Evolutionary conservation across 495 filamentous ascomycete species (phyloP).

Genomic region (Podospora bellae-mahoneyi): DNA sequence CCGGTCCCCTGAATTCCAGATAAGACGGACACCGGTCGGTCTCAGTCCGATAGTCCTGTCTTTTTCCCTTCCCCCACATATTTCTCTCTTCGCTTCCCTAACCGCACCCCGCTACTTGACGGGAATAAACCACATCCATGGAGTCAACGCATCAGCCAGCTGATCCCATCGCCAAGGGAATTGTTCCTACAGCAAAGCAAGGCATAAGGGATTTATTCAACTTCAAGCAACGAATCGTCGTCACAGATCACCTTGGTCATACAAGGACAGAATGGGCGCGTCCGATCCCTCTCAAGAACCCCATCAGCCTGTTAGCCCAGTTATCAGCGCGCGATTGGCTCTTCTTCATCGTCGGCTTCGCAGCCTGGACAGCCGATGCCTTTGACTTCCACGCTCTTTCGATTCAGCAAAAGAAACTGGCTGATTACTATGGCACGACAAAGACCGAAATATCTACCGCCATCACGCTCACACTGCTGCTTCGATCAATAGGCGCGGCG

Average conservation of each 20-base stretch:
- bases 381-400: conserved; percentile 77
- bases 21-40: not conserved
- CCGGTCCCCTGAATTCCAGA: not conserved
- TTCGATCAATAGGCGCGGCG: conserved; percentile 67
- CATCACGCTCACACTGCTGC: conserved; percentile 69
- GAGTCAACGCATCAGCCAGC: conserved; percentile 46
- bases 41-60: not conserved
- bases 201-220: conserved; percentile 59
- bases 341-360: conserved; percentile 61
- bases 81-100: not conserved
- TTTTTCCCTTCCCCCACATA: not conserved
- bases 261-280: conserved; percentile 55
- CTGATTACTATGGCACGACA: conserved; percentile 58
- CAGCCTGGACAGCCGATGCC: conserved; percentile 66
- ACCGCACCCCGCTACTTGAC: not conserved
- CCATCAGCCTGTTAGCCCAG: conserved; percentile 56
- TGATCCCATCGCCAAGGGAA: conserved; percentile 58
- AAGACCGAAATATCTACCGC: conserved; percentile 69
- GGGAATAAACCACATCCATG: conserved; percentile 12
- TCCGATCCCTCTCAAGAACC: conserved; percentile 58
- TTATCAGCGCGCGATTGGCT: conserved; percentile 56
- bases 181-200: conserved; percentile 57
- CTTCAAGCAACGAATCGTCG: conserved; percentile 63
- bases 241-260: conserved; percentile 58
- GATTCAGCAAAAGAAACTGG: conserved; percentile 65